Percentiles rank a stretch among this genome's conserved stretches.
Evolutionary conservation across 1,139 yeast species (phyloP).

Genomic region (Yamadazyma songkhlaensis): DNA sequence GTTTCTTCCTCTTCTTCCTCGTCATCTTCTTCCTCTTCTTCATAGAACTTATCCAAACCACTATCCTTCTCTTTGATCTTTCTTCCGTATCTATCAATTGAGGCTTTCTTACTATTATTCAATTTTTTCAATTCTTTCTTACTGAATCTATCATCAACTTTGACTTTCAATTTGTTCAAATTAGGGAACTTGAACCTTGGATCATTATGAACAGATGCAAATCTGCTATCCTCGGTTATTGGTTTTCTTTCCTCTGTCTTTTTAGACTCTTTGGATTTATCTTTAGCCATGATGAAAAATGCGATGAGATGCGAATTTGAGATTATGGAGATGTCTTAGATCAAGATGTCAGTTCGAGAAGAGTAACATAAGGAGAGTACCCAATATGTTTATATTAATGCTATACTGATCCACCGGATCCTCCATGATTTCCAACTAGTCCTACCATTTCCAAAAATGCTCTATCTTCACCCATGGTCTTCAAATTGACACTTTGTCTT

Average conservation of each 20-base stretch:
- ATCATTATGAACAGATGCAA: constrained; percentile 76
- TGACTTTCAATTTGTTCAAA: constrained; percentile 66
- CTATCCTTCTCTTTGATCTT: constrained; percentile 43
- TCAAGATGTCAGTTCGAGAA: background rate
- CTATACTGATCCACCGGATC: constrained; percentile 48
- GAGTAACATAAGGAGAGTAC: background rate
- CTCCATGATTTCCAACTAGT: constrained; percentile 64
- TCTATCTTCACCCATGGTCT: constrained; percentile 72
- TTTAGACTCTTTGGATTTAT: constrained; percentile 8
- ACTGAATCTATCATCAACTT: constrained; percentile 84
- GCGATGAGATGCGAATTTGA: constrained; percentile 7
- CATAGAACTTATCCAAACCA: constrained; percentile 67
- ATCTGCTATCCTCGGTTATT: constrained; percentile 67
- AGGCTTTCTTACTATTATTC: constrained; percentile 49
- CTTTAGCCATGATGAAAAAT: constrained; percentile 22
- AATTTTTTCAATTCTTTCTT: constrained; percentile 65
- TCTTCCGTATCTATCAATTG: constrained; percentile 87
- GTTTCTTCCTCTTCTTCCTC: constrained; percentile 16
- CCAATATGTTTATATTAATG: too few species aligned
- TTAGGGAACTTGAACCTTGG: constrained; percentile 83
- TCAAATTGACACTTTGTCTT: constrained; percentile 65
- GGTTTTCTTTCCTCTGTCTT: constrained; percentile 19
- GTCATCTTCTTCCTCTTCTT: constrained; percentile 34
- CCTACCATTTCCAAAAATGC: constrained; percentile 93
- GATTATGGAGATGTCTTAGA: background rate